Percentiles rank a stretch among this genome's conserved stretches.
These are phyloP conservation scores for Pichia sorboxylosa DNA, from an alignment of 1,139 yeast species.

Conservation along the genomic window DNA sequence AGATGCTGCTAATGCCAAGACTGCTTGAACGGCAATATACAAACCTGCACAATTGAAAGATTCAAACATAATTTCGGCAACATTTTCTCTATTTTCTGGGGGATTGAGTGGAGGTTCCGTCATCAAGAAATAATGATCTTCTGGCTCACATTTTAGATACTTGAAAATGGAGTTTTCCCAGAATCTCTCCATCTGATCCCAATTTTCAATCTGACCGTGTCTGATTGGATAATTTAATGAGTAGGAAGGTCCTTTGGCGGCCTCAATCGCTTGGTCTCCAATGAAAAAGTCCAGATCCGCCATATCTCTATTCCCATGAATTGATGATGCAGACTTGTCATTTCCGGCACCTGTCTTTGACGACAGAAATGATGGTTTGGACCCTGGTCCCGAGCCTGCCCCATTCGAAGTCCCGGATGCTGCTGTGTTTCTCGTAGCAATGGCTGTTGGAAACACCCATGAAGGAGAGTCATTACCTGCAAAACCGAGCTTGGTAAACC, in stretches of 20 bases:
- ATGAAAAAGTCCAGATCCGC: conserved; percentile 92
- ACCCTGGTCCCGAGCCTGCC: conserved; percentile 24
- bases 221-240: conserved; percentile 84
- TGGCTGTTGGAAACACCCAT: conserved; percentile 94
- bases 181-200: conserved; percentile 99
- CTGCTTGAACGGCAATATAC: conserved; percentile 98
- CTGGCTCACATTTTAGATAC: conserved; percentile 95
- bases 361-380: conserved; percentile 22
- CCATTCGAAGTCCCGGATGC: conserved; percentile 16
- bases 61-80: conserved; percentile 98
- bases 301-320: conserved; percentile 46
- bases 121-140: conserved; percentile 86
- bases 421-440: conserved; percentile 58
- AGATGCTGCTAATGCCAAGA: conserved; percentile 93
- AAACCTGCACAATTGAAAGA: conserved; percentile 97
- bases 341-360: conserved; percentile 5
- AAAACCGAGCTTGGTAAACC: conserved; percentile 91
- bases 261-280: conserved; percentile 88
- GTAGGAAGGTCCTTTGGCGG: conserved; percentile 84
- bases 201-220: conserved; percentile 96
- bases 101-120: conserved; percentile 99
- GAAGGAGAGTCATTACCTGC: conserved; percentile 99
- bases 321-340: conserved; percentile 12
- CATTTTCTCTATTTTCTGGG: conserved; percentile 95
- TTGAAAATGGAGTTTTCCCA: conserved; percentile 97